Evolutionary conservation across 202 grass and related monocot genomes (phyloP).

Genomic region (Cymbopogon flexuosus): DNA sequence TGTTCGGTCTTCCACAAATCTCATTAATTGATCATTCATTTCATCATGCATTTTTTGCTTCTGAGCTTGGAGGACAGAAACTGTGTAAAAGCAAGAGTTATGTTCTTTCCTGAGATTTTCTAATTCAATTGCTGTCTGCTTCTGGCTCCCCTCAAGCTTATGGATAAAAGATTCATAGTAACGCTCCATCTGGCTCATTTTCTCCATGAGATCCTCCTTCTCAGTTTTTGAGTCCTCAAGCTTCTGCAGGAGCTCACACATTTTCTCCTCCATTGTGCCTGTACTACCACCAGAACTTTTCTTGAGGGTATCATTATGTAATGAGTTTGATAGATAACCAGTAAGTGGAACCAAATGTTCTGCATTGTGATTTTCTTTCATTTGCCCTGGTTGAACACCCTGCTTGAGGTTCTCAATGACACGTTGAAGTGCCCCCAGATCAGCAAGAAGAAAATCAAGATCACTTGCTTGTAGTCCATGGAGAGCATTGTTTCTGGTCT

Average conservation of each 20-base stretch:
- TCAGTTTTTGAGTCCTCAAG: slow-evolving; percentile 93
- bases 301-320: slow-evolving; percentile 36
- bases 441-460: slow-evolving; percentile 75
- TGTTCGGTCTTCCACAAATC: slow-evolving; percentile 68
- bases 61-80: slow-evolving; percentile 79
- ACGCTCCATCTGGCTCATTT: slow-evolving; percentile 86
- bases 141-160: slow-evolving; percentile 80
- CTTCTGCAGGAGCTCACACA: slow-evolving; percentile 83
- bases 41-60: slow-evolving; percentile 83
- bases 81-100: slow-evolving; percentile 76
- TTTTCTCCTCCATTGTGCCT: slow-evolving; percentile 78
- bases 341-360: slow-evolving; percentile 43
- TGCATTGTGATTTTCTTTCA: slow-evolving; percentile 36
- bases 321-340: slow-evolving; percentile 25
- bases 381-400: slow-evolving; percentile 33
- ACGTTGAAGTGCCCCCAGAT: slow-evolving; percentile 70
- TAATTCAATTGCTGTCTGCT: slow-evolving; percentile 68
- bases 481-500: slow-evolving; percentile 79
- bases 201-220: slow-evolving; percentile 80
- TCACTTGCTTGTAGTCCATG: slow-evolving; percentile 66
- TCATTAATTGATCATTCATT: slow-evolving; percentile 75
- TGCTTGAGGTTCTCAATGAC: slow-evolving; percentile 77
- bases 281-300: slow-evolving; percentile 40
- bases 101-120: slow-evolving; percentile 91
- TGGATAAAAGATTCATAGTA: slow-evolving; percentile 91